Base-by-base conservation (phyloP, 148 eudicot genomes). In the Camellia sinensis region DNA sequence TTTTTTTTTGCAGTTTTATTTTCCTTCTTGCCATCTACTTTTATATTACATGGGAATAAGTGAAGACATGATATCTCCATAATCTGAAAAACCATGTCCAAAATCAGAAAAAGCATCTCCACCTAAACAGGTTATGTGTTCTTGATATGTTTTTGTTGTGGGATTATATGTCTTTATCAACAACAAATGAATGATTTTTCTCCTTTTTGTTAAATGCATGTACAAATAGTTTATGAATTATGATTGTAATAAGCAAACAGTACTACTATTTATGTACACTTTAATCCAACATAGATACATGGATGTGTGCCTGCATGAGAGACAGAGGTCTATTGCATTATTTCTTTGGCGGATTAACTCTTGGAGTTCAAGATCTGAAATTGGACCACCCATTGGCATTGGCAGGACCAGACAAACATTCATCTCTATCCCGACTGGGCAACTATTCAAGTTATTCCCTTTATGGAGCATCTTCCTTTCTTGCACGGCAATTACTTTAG, bases 361-460 rank as follows among this genome's bases (percentile, higher is more conserved):
- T 48, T 61, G 67, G 46, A 64, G 67, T 73, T 53, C 21, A 41
- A 22, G 19, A 52, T 82, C 37, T 78, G 75, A 53, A 46, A 60
- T 40, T 59, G 19, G 4, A 46, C 6, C 11, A 44, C 78, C 37
- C 5, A 73, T 82, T 81, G 78, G 19, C 62, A 73, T 73, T 85
- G 77, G 61, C 90, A 90, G 90, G 91, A 87, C 66, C 88, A 81
- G 71, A 82, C 83, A 73, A 82, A 29, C 62, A 84, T 82, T 62
- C 88, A 90, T 80, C 86, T 84, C 37, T 85, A 82, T 82, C 91
- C 89, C 77, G 89, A 88, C 77, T 90, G 89, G 93, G 87, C 86
- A 71, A 83, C 89, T 80, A 87, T 85, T 19, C 93, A 90, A 88
- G 93, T 89, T 66, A 71, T 76, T 50, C 48, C 53, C 40, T 59